These are phyloP conservation scores for Ustulina deusta DNA, from an alignment of 2,329 filamentous ascomycete species.

Conservation along the genomic window DNA sequence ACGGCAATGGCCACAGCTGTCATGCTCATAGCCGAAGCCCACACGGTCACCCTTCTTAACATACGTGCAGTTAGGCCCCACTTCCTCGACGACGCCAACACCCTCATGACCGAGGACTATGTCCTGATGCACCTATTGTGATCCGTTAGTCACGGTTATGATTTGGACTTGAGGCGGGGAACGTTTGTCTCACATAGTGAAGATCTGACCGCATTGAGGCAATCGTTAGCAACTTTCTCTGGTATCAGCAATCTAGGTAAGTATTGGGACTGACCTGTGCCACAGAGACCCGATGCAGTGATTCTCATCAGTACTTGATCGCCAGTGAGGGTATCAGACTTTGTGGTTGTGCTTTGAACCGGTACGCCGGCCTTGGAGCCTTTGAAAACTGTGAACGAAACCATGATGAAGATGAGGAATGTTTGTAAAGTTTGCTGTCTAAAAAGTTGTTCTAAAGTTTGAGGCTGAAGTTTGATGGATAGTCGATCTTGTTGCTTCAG, in stretches of 20 bases:
- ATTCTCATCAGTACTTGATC: neutral
- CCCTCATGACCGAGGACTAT: neutral
- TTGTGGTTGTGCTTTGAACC: neutral
- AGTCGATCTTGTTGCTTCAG: neutral
- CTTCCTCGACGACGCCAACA: neutral
- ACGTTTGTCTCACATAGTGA: neutral
- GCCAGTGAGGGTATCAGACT: neutral
- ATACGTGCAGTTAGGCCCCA: neutral
- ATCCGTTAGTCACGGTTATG: neutral
- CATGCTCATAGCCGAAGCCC: neutral
- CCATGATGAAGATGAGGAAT: neutral
- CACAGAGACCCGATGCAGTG: conserved; percentile 2
- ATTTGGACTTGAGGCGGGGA: neutral
- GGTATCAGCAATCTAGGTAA: neutral
- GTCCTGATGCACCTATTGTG: neutral
- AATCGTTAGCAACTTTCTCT: neutral
- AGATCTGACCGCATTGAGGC: neutral
- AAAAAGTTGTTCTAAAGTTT: neutral
- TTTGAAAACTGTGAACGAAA: conserved; percentile 7
- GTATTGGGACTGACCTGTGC: neutral
- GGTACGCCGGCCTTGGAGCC: neutral
- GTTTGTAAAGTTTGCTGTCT: neutral
- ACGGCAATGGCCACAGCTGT: conserved; percentile 1
- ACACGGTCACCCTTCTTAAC: neutral
- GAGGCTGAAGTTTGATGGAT: neutral